Evolutionary conservation across 257 asterid species (phyloP), one percentile per base, ranked within the genome.

Genomic region (Solanum chmielewskii): DNA sequence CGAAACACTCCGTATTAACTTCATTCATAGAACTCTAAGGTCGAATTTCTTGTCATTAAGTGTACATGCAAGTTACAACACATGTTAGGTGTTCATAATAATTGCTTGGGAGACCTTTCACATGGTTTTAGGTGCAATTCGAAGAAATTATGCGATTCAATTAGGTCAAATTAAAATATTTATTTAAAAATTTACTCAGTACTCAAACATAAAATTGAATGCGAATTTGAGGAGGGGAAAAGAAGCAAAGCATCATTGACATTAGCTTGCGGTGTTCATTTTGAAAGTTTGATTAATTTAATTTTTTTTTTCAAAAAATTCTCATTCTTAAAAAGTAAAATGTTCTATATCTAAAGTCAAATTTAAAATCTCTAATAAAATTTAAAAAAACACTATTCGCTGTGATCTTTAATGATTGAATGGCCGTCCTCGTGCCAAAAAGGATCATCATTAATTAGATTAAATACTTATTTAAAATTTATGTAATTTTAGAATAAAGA

Each of bases 241-340:
- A 11, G 5, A 7, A 39, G 12, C 18, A 39, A 11, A 18, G 23
- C 60, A 75, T 15, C 35, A 10, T 75, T 42, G 37, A 14, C 60
- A 6, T 52, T 52, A 16, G 23, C 0, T 16, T 16, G 60, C 9
- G 3, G 0, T 49, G 33, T 33, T 18, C 2, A 2, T 20, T 20
- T 37, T 37, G 11, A 10, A 0, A 2, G 3, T 1, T 0, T 9
- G 6, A 11, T 1, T 37, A 21, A 37, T 74, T 21, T 1, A 3
- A 35, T 9, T 73, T 18, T 37, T 73, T 37, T 9, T 4, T 0
- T 4, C 2, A 13, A 1, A 10, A 35, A 73, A 73, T 0, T 5
- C 2, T 20, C 25, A 35, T 23, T 73, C 20, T 73, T 11, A 0
- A 0, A 10, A 16, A 23, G 14, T 69, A 14, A 13, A 69, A 69